Conservation (phyloP, 805 yeast species). For the Huiozyma sinensis region DNA sequence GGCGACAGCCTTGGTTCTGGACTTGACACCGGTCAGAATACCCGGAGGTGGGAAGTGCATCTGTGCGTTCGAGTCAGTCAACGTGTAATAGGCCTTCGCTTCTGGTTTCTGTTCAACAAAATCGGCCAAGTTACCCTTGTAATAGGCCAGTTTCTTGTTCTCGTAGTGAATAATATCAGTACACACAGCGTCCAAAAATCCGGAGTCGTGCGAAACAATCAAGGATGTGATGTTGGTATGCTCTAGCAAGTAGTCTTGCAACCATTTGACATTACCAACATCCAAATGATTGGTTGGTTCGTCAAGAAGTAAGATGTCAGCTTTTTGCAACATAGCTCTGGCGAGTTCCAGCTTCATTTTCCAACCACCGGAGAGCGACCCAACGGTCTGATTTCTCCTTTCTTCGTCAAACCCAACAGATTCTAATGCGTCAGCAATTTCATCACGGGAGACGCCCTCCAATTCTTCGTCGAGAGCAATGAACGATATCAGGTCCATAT, state of each 20-base stretch:
- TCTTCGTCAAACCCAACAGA: conserved; percentile 88
- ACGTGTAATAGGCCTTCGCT: conserved; percentile 90
- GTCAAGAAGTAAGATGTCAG: conserved; percentile 86
- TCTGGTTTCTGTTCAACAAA: conserved; percentile 90
- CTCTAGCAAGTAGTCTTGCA: conserved; percentile 72
- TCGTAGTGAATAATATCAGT: conserved; percentile 96
- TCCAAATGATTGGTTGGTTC: conserved; percentile 99
- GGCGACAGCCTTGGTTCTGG: conserved; percentile 88
- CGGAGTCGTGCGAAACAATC: conserved; percentile 96
- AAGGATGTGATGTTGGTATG: conserved; percentile 85
- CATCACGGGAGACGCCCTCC: conserved; percentile 48
- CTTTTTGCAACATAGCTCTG: conserved; percentile 97
- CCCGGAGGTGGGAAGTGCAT: conserved; percentile 99
- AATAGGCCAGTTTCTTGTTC: conserved; percentile 85
- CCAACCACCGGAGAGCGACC: conserved; percentile 98
- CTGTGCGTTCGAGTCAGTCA: conserved; percentile 84
- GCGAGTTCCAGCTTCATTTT: conserved; percentile 97
- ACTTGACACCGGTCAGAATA: conserved; percentile 91
- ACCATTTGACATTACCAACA: conserved; percentile 87
- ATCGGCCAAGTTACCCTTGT: conserved; percentile 90
- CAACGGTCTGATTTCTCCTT: conserved; percentile 82
- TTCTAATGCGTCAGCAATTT: conserved; percentile 63
- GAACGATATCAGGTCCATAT: conserved; percentile 76
- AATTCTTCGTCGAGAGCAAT: conserved; percentile 85
- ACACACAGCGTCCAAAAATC: conserved; percentile 90